Base-by-base conservation (phyloP, 331 rosid species). In the Quercus phellos region DNA sequence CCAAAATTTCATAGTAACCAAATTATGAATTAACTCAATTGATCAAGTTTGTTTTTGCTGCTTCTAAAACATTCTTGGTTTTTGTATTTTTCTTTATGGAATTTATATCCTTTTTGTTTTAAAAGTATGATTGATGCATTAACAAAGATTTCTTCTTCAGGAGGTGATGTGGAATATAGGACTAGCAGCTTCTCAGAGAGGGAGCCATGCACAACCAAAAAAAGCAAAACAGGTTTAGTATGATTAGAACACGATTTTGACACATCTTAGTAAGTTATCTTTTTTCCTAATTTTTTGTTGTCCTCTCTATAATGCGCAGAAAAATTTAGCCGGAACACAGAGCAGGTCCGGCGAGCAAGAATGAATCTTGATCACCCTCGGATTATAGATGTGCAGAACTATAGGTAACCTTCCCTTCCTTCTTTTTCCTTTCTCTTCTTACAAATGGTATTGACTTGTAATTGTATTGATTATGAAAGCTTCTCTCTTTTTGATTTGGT, bases 291-390 rank as follows among this genome's bases (percentile, higher is more conserved):
- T 24, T 64, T 56, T 72, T 80, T 19, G 35, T 53, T 32, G 30
- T 24, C 71, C 53, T 66, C 42, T 55, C 74, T 82, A 55, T 17
- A 72, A 89, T 90, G 80, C 75, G 63, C 95, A 95, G 99, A 95
- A 83, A 95, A 90, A 69, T 90, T 90, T 78, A 89, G 91, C 88
- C 88, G 91, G 87, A 89, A 68, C 80, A 26, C 89, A 0, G 93
- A 90, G 85, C 96, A 85, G 79, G 92, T 71, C 32, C 89, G 94
- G 78, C 90, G 99, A 77, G 80, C 86, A 74, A 88, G 81, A 86
- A 95, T 95, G 98, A 93, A 95, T 87, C 99, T 95, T 35, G 99
- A 95, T 46, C 96, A 91, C 77, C 99, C 99, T 75, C 90, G 99
- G 79, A 91, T 95, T 55, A 89, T 95, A 42, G 99, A 95, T 81